These are phyloP conservation scores for Artomyces pyxidatus DNA, from an alignment of 768 basidiomycete species.

Conservation along the genomic window DNA sequence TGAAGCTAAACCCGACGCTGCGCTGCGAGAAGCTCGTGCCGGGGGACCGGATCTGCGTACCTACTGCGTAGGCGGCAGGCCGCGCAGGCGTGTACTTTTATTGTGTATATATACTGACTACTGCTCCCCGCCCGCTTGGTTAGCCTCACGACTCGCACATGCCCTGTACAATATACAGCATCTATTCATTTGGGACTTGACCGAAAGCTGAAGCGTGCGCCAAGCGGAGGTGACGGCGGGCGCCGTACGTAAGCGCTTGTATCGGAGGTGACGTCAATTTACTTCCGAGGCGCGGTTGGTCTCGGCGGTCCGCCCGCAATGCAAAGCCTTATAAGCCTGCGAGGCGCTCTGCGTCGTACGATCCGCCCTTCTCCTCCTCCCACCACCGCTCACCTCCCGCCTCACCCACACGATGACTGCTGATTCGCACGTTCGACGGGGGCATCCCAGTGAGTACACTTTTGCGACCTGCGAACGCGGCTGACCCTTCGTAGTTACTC, in stretches of 20 bases:
- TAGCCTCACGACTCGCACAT: too few species aligned
- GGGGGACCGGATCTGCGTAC: conserved; percentile 15
- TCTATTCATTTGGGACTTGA: too few species aligned
- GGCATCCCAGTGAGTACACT: conserved; percentile 9
- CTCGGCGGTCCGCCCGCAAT: too few species aligned
- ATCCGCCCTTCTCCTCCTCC: neutral
- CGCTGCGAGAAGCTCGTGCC: conserved; percentile 13
- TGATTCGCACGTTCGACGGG: conserved; percentile 1
- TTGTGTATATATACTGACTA: neutral
- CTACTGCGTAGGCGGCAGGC: neutral
- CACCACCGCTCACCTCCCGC: neutral
- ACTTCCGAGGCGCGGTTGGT: too few species aligned
- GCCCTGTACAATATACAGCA: too few species aligned
- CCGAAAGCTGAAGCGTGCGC: too few species aligned
- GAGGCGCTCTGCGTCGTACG: neutral
- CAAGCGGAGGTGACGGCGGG: too few species aligned
- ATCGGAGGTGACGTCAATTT: too few species aligned
- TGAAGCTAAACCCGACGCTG: conserved; percentile 4
- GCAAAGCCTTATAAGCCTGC: too few species aligned
- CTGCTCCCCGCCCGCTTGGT: too few species aligned
- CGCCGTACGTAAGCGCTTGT: too few species aligned
- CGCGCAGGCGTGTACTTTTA: neutral
- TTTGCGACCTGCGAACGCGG: neutral
- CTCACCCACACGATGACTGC: conserved; percentile 4
- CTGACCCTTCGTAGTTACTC: conserved; percentile 5